phyloP scores from a whole-genome alignment of 306 rosid species.

The Medicago ruthenica region DNA sequence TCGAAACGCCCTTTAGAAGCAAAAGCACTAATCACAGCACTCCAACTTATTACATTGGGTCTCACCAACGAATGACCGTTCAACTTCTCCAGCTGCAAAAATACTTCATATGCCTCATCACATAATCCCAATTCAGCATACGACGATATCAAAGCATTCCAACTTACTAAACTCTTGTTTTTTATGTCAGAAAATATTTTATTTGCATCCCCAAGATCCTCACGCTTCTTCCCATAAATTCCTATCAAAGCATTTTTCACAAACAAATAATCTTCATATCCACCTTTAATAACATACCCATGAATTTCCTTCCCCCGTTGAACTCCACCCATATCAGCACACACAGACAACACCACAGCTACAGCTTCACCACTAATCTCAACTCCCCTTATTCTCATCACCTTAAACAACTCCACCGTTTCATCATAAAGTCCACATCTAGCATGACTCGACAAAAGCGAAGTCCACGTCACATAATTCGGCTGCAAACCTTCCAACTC shows the following conservation, averaged over 20 bases:
- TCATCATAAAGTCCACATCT: slow-evolving; percentile 63
- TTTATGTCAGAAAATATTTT: slow-evolving; percentile 60
- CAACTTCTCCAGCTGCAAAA: slow-evolving; percentile 58
- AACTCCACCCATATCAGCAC: slow-evolving; percentile 54
- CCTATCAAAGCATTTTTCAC: slow-evolving; percentile 72
- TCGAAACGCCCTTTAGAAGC: slow-evolving; percentile 59
- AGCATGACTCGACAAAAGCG: slow-evolving; percentile 78
- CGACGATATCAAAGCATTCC: slow-evolving; percentile 85
- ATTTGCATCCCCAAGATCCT: slow-evolving; percentile 55
- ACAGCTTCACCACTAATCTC: slow-evolving; percentile 71
- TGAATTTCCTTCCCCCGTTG: slow-evolving; percentile 65
- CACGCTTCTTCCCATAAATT: slow-evolving; percentile 75
- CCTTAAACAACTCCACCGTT: slow-evolving; percentile 59
- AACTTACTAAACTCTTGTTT: slow-evolving; percentile 68
- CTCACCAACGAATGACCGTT: slow-evolving; percentile 38
- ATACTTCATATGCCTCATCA: slow-evolving; percentile 65
- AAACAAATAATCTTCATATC: slow-evolving; percentile 75
- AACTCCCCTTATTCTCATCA: slow-evolving; percentile 57
- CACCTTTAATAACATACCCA: slow-evolving; percentile 71
- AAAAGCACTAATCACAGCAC: slow-evolving; percentile 73
- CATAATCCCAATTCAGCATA: slow-evolving; percentile 79
- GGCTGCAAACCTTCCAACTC: slow-evolving; percentile 66
- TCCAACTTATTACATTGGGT: slow-evolving; percentile 88
- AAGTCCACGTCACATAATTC: slow-evolving; percentile 82
- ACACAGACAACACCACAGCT: slow-evolving; percentile 78